Conservation (phyloP, 768 basidiomycete species). For the Suillus placidus region DNA sequence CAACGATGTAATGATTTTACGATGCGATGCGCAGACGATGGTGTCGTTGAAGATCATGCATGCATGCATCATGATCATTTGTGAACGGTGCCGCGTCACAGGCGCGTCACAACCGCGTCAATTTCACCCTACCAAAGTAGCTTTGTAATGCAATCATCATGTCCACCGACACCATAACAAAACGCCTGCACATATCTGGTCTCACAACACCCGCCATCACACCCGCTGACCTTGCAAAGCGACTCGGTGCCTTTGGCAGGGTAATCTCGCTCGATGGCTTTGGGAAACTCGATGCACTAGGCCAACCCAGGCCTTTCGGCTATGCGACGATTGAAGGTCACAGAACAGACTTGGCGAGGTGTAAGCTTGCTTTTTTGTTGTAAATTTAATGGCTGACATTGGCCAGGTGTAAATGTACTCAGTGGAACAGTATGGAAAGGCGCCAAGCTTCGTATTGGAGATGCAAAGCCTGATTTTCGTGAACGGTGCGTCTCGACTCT, state of each 20-base stretch:
- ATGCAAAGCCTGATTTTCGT: conserved; percentile 75
- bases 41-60: too few species aligned
- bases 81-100: too few species aligned
- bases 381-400: conserved; percentile 3
- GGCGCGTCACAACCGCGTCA: too few species aligned
- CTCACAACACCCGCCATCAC: conserved; percentile 71
- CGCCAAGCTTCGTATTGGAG: conserved; percentile 78
- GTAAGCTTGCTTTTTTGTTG: conserved; percentile 42
- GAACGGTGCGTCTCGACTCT: conserved; percentile 48
- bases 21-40: too few species aligned
- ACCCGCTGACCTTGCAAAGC: conserved; percentile 53
- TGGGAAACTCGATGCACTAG: conserved; percentile 63
- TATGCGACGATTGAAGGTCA: conserved; percentile 74
- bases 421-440: conserved; percentile 90
- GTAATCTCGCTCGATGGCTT: conserved; percentile 74
- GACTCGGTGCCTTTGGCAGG: conserved; percentile 66
- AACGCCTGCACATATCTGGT: conserved; percentile 75
- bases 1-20: too few species aligned
- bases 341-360: conserved; percentile 59
- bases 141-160: neutral
- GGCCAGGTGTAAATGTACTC: conserved; percentile 67
- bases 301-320: conserved; percentile 69
- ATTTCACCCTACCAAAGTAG: too few species aligned
- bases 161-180: conserved; percentile 34
- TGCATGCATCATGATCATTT: too few species aligned